These are phyloP conservation scores for Hibiscus trionum DNA, from an alignment of 345 rosid species.

Conservation along the genomic window DNA sequence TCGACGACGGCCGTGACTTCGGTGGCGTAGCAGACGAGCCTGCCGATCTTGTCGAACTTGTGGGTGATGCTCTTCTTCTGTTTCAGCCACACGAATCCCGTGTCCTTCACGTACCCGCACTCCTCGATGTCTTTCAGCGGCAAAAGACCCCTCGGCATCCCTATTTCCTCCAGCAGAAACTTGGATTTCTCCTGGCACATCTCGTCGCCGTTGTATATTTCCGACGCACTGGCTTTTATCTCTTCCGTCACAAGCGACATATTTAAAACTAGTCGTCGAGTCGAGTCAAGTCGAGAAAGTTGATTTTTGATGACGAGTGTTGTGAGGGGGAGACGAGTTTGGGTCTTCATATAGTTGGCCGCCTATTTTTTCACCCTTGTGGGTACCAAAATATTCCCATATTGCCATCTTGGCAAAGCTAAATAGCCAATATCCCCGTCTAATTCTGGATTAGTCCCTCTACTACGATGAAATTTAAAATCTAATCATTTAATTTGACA, in stretches of 20 bases:
- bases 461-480: no score
- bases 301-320: background rate
- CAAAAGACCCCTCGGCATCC: background rate
- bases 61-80: background rate
- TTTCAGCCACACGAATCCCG: background rate
- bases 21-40: background rate
- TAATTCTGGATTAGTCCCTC: no score
- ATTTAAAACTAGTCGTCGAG: background rate
- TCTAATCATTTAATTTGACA: no score
- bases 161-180: background rate
- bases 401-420: background rate
- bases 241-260: background rate
- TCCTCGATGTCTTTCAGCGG: background rate
- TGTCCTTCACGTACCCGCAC: background rate
- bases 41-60: background rate
- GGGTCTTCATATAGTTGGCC: constrained; percentile 1
- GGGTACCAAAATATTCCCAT: background rate
- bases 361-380: background rate
- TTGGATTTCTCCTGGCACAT: background rate
- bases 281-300: background rate
- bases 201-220: background rate
- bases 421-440: no score
- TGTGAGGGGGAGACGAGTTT: background rate
- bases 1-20: background rate
- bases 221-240: background rate